Evolutionary conservation across 2,329 filamentous ascomycete genomes (phyloP), one percentile per base, ranked within the genome.

Genomic region (Fusarium luffae): DNA sequence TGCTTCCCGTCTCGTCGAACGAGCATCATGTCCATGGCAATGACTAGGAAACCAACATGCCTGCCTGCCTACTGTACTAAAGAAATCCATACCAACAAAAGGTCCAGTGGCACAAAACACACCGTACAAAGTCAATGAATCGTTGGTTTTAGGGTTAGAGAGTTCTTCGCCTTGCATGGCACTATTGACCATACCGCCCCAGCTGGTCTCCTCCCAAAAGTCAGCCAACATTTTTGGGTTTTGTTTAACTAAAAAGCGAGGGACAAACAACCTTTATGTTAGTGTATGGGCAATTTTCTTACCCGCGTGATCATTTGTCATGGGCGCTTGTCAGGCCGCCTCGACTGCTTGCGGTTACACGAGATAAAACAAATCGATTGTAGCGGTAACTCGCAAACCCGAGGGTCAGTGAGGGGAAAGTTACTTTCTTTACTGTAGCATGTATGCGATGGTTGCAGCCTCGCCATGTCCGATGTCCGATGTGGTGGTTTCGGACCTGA

Each of bases 141-240:
- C 52, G 57, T 41, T 70, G 61, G 59, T 32, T 56, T 66, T 63
- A 59, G 52, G 64, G 58, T 70, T 66, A 57, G 54, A 47, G 48
- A 47, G 54, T 40, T 54, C 47, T 64, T 66, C 59, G 66, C 58
- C 61, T 69, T 72, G 68, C 63, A 74, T 73, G 61, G 52, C 68
- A 70, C 72, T 70, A 74, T 72, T 60, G 50, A 54, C 67, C 58
- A 63, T 71, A 32, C 63, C 62, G 65, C 60, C 57, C 46, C 40
- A 47, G 47, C 63, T 54, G 62, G 51, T 58, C 48, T 47, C 32
- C 42, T 48, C 43, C 41, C 51, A 58, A 54, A 55, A 55, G 25
- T 30, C 44, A 56, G 48, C 44, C 46, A 44, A 59, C 16, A 40
- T 47, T 54, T 62, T 72, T 73, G 61, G 70, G 55, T 59, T 73